Percentiles rank a stretch among this genome's conserved stretches.
These are phyloP conservation scores for Coniochaeta pulveracea DNA, from an alignment of 2,329 filamentous ascomycete genomes.

Conservation along the genomic window DNA sequence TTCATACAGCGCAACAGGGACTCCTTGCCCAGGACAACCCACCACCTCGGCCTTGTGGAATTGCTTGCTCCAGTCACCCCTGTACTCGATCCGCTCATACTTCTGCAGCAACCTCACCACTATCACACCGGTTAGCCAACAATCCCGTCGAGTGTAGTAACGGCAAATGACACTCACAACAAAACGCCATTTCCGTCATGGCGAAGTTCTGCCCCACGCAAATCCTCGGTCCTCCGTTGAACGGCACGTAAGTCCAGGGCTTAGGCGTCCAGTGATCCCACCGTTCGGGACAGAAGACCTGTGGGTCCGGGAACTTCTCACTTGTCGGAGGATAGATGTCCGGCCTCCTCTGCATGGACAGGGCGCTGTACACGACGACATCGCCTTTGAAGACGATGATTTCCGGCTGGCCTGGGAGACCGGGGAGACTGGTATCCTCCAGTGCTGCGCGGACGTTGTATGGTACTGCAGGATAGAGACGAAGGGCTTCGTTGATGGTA, in stretches of 20 bases:
- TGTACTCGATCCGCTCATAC: constrained; percentile 41
- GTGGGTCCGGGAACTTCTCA: constrained; percentile 14
- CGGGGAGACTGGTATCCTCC: constrained; percentile 14
- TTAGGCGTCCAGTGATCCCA: constrained; percentile 17
- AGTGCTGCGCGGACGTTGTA: constrained; percentile 16
- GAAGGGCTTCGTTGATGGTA: constrained; percentile 25
- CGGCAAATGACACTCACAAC: too few relatives aligned
- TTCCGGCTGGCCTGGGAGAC: constrained; percentile 11
- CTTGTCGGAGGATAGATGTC: constrained; percentile 16
- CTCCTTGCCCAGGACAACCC: constrained; percentile 28
- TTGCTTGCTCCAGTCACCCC: constrained; percentile 31
- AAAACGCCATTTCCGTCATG: constrained; percentile 44
- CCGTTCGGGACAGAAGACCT: constrained; percentile 17
- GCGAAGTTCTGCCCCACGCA: constrained; percentile 51
- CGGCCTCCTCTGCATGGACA: constrained; percentile 17
- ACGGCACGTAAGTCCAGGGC: constrained; percentile 24
- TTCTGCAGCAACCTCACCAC: constrained; percentile 45
- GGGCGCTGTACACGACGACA: constrained; percentile 13
- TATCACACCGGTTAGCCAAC: too few relatives aligned
- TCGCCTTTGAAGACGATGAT: constrained; percentile 14
- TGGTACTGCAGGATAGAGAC: constrained; percentile 17
- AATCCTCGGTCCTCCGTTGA: constrained; percentile 27
- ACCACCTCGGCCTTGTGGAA: constrained; percentile 31
- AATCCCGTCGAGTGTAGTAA: too few relatives aligned
- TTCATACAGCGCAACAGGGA: constrained; percentile 27